Conservation (phyloP, 768 basidiomycete species). For the Tricholoma bakamatsutake region DNA sequence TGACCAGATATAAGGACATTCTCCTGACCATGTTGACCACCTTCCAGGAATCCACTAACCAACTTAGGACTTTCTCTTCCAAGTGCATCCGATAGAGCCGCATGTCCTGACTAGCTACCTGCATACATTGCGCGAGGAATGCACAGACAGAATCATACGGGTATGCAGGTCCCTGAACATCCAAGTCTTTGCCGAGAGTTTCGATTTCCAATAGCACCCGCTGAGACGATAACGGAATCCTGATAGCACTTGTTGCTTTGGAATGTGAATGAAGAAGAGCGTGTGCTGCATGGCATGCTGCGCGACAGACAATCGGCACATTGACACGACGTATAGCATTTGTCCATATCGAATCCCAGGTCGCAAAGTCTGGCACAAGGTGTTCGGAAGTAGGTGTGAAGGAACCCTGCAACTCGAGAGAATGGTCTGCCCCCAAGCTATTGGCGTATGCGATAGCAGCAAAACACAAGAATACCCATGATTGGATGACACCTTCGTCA, state of each 20-base stretch:
- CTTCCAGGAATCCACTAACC: conserved; percentile 75
- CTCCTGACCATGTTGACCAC: conserved; percentile 31
- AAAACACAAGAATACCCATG: conserved; percentile 81
- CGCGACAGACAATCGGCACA: conserved; percentile 64
- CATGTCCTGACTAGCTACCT: conserved; percentile 73
- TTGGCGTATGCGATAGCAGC: conserved; percentile 63
- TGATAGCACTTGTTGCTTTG: conserved; percentile 13
- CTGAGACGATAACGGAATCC: conserved; percentile 42
- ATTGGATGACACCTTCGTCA: conserved; percentile 63
- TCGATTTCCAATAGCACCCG: conserved; percentile 71
- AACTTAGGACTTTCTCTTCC: conserved; percentile 80
- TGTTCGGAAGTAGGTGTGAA: neutral
- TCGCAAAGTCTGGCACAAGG: conserved; percentile 12
- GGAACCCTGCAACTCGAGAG: neutral
- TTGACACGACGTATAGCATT: conserved; percentile 72
- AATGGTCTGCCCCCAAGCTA: conserved; percentile 12
- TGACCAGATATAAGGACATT: conserved; percentile 47
- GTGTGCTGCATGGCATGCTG: conserved; percentile 69
- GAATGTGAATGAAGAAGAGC: conserved; percentile 35
- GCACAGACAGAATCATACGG: conserved; percentile 89
- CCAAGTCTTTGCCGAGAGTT: conserved; percentile 71
- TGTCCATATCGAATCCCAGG: conserved; percentile 83
- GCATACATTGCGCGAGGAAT: conserved; percentile 67
- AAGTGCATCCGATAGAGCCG: conserved; percentile 78
- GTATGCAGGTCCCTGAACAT: conserved; percentile 83